A percentile compares a stretch with the other conserved stretches of the same genome.
Evolutionary conservation across 441 rosid species (phyloP).

Genomic region (Croton laevigatus): DNA sequence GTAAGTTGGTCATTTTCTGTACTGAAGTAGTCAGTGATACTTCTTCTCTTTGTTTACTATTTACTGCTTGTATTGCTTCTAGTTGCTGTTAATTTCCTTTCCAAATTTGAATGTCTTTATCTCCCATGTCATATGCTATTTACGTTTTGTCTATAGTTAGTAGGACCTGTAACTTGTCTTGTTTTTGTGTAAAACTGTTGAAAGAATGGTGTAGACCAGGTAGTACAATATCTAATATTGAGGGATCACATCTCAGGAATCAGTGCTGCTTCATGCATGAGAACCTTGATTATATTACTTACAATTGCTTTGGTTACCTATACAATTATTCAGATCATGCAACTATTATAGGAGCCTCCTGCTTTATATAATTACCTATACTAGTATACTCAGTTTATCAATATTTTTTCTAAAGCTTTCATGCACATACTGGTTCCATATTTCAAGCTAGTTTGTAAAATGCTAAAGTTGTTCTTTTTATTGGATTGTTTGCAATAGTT

Average conservation of each 20-base stretch:
- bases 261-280: too few relatives aligned
- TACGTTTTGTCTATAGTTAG: neutral
- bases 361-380: neutral
- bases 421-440: neutral
- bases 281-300: too few relatives aligned
- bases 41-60: neutral
- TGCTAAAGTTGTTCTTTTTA: neutral
- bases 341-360: neutral
- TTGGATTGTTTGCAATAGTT: neutral
- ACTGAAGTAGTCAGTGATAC: neutral
- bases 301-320: too few relatives aligned
- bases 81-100: neutral
- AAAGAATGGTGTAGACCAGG: neutral
- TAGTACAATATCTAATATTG: neutral
- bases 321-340: neutral
- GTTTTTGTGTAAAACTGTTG: neutral
- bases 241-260: too few relatives aligned
- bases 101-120: neutral
- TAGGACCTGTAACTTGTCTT: neutral
- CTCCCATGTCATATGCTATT: neutral
- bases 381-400: neutral
- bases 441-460: neutral
- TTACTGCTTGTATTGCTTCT: neutral
- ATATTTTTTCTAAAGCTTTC: neutral
- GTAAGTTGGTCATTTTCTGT: neutral